Evolutionary conservation across 2,329 filamentous ascomycete genomes (phyloP), one percentile per base, ranked within the genome.

Genomic region (Aspergillus chevalieri): DNA sequence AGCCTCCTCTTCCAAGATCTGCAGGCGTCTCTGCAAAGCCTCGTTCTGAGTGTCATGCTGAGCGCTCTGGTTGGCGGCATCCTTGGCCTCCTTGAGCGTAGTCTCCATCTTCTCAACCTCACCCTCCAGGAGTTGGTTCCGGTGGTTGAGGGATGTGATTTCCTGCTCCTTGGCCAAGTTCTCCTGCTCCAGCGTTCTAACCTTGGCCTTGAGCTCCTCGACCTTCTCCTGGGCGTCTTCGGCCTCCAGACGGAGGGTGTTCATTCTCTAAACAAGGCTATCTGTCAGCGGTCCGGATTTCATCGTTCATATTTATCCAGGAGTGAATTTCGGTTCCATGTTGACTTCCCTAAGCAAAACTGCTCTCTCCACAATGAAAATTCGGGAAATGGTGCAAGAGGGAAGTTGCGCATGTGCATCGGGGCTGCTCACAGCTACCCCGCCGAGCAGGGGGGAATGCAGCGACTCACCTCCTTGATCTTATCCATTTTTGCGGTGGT

Each of bases 131-230:
- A 95, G 80, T 66, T 84, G 83, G 77, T 95, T 96, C 80, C 92
- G 94, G 85, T 97, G 92, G 70, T 86, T 84, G 65, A 97, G 83
- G 47, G 93, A 97, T 60, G 88, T 94, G 74, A 97, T 95, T 73
- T 97, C 92, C 76, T 97, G 91, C 78, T 97, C 93, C 80, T 97
- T 97, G 69, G 86, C 80, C 56, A 95, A 81, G 73, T 90, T 95
- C 78, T 97, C 92, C 74, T 95, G 87, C 77, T 98, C 91, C 57
- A 97, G 82, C 48, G 76, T 73, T 81, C 96, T 97, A 77, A 96
- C 81, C 77, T 89, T 91, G 64, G 74, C 60, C 77, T 93, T 84
- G 60, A 95, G 83, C 76, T 97, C 92, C 70, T 96, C 89, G 57
- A 86, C 85, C 77, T 92, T 87, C 69, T 79, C 75, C 58, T 83